Conservation (phyloP, 2,329 filamentous ascomycete genomes). For the Scedosporium dehoogii region DNA sequence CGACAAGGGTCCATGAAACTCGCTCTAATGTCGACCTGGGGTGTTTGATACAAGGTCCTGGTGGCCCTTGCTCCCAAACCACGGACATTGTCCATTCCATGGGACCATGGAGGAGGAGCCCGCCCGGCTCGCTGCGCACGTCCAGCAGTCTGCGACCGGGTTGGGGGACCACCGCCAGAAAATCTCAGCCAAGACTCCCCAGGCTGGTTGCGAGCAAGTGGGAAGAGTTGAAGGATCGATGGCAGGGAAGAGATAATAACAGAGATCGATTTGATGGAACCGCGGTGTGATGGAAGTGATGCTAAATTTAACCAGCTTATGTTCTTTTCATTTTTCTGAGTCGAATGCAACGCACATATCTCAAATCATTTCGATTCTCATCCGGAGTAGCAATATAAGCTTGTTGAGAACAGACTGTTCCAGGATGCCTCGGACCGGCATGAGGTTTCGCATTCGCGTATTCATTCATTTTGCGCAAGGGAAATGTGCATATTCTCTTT, state of each 20-base stretch:
- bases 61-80: background rate
- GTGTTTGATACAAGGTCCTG: conserved; percentile 1
- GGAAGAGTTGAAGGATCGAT: background rate
- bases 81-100: background rate
- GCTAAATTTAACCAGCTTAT: background rate
- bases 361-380: background rate
- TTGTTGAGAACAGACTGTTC: background rate
- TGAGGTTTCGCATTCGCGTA: background rate
- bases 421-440: background rate
- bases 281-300: background rate
- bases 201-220: background rate
- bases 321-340: background rate
- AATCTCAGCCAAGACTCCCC: conserved; percentile 1
- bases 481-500: too few relatives aligned
- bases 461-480: too few relatives aligned
- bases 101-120: background rate
- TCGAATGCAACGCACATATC: background rate
- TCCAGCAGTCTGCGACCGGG: conserved; percentile 6
- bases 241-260: background rate
- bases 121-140: background rate
- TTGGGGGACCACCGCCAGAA: conserved; percentile 3
- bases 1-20: conserved; percentile 5
- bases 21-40: background rate
- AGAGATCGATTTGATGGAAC: background rate
- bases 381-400: background rate